Conservation (phyloP, 148 eudicot species). For the Chenopodium quinoa region DNA sequence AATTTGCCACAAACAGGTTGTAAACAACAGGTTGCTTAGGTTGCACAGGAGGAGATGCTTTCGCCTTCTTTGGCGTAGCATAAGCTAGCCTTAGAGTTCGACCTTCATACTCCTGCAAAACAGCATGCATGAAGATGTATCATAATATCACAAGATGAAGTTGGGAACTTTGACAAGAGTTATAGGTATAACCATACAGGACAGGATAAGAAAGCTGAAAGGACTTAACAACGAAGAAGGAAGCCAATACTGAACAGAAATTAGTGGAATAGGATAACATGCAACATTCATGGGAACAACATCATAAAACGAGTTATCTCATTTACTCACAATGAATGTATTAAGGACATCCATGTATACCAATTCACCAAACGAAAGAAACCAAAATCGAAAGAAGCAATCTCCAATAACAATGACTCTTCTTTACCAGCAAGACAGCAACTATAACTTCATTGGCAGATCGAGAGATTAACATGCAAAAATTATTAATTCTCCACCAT, state of each 20-base stretch:
- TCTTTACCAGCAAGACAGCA: too few relatives aligned
- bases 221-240: not conserved
- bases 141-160: not conserved
- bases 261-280: too few relatives aligned
- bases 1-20: slow-evolving; percentile 75
- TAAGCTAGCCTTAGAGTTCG: slow-evolving; percentile 61
- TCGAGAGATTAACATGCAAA: too few relatives aligned
- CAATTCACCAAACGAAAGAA: not conserved
- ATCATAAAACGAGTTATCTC: not conserved
- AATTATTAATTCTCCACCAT: too few relatives aligned
- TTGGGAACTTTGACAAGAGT: not conserved
- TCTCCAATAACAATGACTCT: not conserved
- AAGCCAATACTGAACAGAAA: not conserved
- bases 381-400: not conserved
- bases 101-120: slow-evolving; percentile 75
- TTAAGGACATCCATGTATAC: too few relatives aligned
- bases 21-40: slow-evolving; percentile 51
- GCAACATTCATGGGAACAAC: not conserved
- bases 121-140: not conserved
- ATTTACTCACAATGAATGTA: not conserved
- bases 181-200: not conserved
- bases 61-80: slow-evolving; percentile 61
- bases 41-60: slow-evolving; percentile 32
- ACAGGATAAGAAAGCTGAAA: not conserved
- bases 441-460: too few relatives aligned